Evolutionary conservation across 2,329 filamentous ascomycete genomes (phyloP), one percentile per base, ranked within the genome.

Genomic region (Aureobasidium musti): DNA sequence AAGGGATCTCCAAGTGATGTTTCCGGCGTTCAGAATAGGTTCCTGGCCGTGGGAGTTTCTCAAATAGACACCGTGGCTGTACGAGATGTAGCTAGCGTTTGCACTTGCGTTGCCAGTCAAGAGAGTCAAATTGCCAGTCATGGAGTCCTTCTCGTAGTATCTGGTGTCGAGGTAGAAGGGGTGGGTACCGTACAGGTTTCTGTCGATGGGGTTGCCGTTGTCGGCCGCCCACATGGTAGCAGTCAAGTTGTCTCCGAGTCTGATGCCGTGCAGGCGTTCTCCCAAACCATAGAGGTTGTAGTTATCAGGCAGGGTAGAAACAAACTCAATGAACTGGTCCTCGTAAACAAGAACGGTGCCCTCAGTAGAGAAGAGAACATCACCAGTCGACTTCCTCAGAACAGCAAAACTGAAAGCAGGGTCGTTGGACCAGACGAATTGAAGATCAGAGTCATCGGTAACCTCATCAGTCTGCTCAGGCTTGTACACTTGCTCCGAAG

Each of bases 161-260:
- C 90, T 83, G 1, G 90, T 93, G 69, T 94, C 91, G 4, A 93
- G 80, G 73, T 94, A 95, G 73, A 93, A 87, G 0, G 91, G 89
- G 71, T 95, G 91, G 47, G 82, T 84, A 7, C 91, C 90, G 72
- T 95, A 95, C 6, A 92, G 80, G 71, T 93, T 93, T 14, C 72
- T 69, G 68, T 87, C 87, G 45, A 87, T 84, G 6, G 84, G 83
- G 72, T 90, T 30, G 8, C 84, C 89, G 35, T 83, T 83, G 76
- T 93, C 90, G 19, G 88, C 87, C 35, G 87, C 86, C 70, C 86
- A 91, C 63, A 88, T 82, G 5, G 87, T 89, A 5, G 89, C 83
- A 1, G 89, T 92, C 63, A 87, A 82, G 73, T 92, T 91, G 69
- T 90, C 88, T 30, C 89, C 86, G n/a, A 94, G 81, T 43, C 89